phyloP scores from a whole-genome alignment of 2,329 filamentous ascomycete genomes.

The Penicillium corylophilum region DNA sequence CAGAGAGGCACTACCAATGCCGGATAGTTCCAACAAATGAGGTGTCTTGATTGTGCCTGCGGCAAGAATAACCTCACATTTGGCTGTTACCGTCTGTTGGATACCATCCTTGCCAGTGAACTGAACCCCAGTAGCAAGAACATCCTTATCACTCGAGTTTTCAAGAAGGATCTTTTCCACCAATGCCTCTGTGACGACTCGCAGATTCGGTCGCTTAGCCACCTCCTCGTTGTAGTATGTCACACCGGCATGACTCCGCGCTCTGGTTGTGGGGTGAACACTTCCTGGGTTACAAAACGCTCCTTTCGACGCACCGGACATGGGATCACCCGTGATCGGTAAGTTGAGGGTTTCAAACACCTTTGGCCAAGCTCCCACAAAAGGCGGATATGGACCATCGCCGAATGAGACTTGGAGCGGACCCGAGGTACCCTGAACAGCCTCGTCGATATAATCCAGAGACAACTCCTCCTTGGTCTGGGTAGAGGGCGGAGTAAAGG shows the following conservation, averaged over 20 bases:
- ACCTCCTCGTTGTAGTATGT: constrained; percentile 28
- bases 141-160: constrained; percentile 17
- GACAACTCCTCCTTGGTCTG: constrained; percentile 8
- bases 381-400: constrained; percentile 1
- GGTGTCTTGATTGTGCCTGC: constrained; percentile 59
- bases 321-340: constrained; percentile 22
- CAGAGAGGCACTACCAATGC: constrained; percentile 53
- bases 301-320: constrained; percentile 39
- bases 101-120: constrained; percentile 21
- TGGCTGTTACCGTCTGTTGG: constrained; percentile 43
- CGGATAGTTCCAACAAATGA: constrained; percentile 58
- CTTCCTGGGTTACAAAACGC: constrained; percentile 34
- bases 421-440: constrained; percentile 5
- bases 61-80: constrained; percentile 57
- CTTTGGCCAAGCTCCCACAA: constrained; percentile 16
- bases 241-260: constrained; percentile 17
- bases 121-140: constrained; percentile 19
- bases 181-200: constrained; percentile 48
- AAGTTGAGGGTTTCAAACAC: constrained; percentile 12
- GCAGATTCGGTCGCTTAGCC: constrained; percentile 45
- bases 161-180: constrained; percentile 50
- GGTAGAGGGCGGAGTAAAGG: constrained; percentile 24
- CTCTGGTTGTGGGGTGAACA: constrained; percentile 24
- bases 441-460: constrained; percentile 3
- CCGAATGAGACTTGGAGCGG: constrained; percentile 16